Conservation (phyloP, 768 basidiomycete species). For the Leccinum obscurum region DNA sequence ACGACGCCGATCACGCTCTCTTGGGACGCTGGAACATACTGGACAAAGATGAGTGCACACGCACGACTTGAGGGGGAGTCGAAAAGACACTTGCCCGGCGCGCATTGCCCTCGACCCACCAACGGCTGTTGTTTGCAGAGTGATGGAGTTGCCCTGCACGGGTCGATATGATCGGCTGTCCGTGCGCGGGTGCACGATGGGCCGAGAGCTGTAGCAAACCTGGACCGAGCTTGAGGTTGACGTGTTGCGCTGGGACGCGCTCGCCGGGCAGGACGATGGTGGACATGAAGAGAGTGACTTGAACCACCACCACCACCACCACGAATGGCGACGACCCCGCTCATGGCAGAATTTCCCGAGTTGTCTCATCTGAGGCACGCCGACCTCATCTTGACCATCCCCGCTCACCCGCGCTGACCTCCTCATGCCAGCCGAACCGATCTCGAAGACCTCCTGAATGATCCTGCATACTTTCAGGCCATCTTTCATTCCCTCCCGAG, state of each 20-base stretch:
- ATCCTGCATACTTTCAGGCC: conserved; percentile 85
- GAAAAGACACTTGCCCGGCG: conserved; percentile 60
- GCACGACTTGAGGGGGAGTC: background rate
- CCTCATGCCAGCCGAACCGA: conserved; percentile 68
- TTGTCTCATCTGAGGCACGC: conserved; percentile 70
- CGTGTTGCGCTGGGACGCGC: conserved; percentile 66
- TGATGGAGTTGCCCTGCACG: conserved; percentile 70
- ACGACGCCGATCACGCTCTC: conserved; percentile 89
- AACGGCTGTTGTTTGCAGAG: conserved; percentile 69
- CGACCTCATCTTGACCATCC: conserved; percentile 5
- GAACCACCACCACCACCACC: conserved; percentile 9
- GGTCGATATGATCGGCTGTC: conserved; percentile 50
- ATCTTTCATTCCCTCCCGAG: conserved; percentile 75
- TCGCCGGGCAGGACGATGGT: conserved; percentile 81
- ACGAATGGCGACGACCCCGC: conserved; percentile 39
- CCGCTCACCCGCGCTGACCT: conserved; percentile 11
- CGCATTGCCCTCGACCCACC: conserved; percentile 89
- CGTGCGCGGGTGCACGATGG: conserved; percentile 24
- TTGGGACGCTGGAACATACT: conserved; percentile 91
- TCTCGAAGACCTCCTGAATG: conserved; percentile 83
- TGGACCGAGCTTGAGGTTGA: conserved; percentile 85
- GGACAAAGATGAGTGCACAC: conserved; percentile 8
- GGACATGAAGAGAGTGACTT: conserved; percentile 39
- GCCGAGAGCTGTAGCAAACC: conserved; percentile 60
- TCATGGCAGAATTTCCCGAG: conserved; percentile 70